Evolutionary conservation across 176 grass and related monocot species (phyloP).

Genomic region (Aechmea fasciata): DNA sequence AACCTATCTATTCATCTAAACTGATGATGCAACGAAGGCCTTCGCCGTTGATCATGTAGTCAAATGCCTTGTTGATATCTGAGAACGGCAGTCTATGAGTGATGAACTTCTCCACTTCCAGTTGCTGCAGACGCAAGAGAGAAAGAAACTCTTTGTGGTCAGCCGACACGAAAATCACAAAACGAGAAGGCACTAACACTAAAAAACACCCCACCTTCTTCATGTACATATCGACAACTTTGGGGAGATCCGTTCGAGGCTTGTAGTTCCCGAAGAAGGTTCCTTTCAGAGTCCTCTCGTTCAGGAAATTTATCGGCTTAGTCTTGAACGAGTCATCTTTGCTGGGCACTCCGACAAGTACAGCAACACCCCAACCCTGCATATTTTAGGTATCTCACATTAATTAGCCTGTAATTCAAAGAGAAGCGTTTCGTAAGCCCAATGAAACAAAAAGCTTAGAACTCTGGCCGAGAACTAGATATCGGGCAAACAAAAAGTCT

Average conservation of each 20-base stretch:
- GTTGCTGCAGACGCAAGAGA: neutral
- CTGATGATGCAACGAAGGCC: conserved; percentile 13
- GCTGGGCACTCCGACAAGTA: conserved; percentile 9
- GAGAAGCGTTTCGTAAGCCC: no score
- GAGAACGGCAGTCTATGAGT: conserved; percentile 11
- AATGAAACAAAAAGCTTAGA: no score
- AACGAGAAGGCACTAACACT: neutral
- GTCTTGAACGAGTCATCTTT: conserved; percentile 13
- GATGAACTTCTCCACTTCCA: conserved; percentile 17
- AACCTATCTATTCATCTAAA: neutral
- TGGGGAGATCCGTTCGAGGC: conserved; percentile 10
- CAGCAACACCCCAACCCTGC: conserved; percentile 19
- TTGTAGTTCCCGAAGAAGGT: conserved; percentile 17
- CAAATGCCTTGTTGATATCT: conserved; percentile 19
- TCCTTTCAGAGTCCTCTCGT: conserved; percentile 20
- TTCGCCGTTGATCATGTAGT: conserved; percentile 7
- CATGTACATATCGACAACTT: conserved; percentile 16
- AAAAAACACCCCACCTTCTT: conserved; percentile 3
- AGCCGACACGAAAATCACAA: neutral
- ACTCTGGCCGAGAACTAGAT: no score
- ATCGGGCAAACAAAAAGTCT: no score
- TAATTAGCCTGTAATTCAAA: no score
- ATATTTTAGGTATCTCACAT: neutral
- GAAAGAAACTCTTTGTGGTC: neutral
- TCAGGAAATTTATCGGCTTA: conserved; percentile 15